phyloP scores from a whole-genome alignment of 2,329 filamentous ascomycete species.

The Exophiala spinifera region DNA sequence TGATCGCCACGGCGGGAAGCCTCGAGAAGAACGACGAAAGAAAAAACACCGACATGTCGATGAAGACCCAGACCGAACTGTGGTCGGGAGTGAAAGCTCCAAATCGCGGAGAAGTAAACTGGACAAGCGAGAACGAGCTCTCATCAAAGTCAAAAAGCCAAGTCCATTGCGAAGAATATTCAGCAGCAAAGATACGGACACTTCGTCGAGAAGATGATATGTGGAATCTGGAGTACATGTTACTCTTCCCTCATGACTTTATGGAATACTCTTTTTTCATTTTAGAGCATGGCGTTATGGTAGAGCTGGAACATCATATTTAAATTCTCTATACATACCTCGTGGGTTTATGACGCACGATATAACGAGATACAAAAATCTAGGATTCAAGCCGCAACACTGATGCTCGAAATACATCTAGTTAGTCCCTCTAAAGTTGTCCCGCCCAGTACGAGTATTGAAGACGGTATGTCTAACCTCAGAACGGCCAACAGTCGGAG shows the following conservation, averaged over 20 bases:
- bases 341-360: constrained; percentile 8
- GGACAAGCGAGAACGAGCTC: constrained; percentile 21
- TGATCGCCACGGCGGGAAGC: constrained; percentile 34
- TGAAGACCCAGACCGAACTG: constrained; percentile 19
- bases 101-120: constrained; percentile 19
- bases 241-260: neutral
- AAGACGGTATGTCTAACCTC: no score
- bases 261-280: no score
- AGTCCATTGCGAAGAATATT: constrained; percentile 33
- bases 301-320: neutral
- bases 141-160: constrained; percentile 36
- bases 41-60: constrained; percentile 21
- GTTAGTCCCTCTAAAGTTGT: no score
- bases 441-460: no score
- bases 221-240: neutral
- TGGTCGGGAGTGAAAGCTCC: constrained; percentile 19
- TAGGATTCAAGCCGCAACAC: no score
- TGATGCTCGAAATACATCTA: no score
- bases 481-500: no score
- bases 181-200: constrained; percentile 14
- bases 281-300: neutral
- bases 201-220: constrained; percentile 13
- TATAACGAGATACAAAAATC: constrained; percentile 1
- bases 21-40: constrained; percentile 25
- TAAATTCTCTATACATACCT: no score